Percentiles rank a stretch among this genome's conserved stretches.
Evolutionary conservation across 306 rosid species (phyloP).

Genomic region (Trifolium fragiferum): DNA sequence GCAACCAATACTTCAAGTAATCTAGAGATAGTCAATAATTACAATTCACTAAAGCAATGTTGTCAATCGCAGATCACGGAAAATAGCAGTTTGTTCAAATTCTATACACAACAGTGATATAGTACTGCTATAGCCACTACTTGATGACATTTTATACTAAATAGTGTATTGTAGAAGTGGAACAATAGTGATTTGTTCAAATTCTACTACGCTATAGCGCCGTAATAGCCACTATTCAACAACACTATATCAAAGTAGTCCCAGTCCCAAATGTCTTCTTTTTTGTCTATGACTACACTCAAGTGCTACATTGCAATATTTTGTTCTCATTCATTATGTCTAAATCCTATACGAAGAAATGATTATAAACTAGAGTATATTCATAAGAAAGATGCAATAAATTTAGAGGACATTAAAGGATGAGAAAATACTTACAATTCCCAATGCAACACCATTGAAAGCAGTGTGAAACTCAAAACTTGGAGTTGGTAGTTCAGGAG

Average conservation of each 20-base stretch:
- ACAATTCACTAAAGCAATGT: conserved; percentile 7
- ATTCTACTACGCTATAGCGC: background rate
- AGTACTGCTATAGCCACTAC: no score
- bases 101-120: background rate
- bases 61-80: background rate
- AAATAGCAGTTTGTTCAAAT: background rate
- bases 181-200: no score
- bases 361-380: conserved; percentile 8
- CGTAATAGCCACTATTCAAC: background rate
- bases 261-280: conserved; percentile 3
- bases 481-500: conserved; percentile 95
- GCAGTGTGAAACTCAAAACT: conserved; percentile 96
- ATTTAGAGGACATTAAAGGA: conserved; percentile 32
- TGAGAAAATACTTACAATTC: conserved; percentile 76
- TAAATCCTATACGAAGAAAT: conserved; percentile 26
- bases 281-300: conserved; percentile 27
- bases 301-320: background rate
- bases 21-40: conserved; percentile 3
- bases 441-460: conserved; percentile 89
- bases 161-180: background rate
- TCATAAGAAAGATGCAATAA: conserved; percentile 31
- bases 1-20: background rate
- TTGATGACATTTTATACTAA: no score
- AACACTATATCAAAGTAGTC: conserved; percentile 8
- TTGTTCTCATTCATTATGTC: conserved; percentile 24